These are phyloP conservation scores for Claviceps quebecensis DNA, from an alignment of 2,329 filamentous ascomycete species.

Conservation along the genomic window DNA sequence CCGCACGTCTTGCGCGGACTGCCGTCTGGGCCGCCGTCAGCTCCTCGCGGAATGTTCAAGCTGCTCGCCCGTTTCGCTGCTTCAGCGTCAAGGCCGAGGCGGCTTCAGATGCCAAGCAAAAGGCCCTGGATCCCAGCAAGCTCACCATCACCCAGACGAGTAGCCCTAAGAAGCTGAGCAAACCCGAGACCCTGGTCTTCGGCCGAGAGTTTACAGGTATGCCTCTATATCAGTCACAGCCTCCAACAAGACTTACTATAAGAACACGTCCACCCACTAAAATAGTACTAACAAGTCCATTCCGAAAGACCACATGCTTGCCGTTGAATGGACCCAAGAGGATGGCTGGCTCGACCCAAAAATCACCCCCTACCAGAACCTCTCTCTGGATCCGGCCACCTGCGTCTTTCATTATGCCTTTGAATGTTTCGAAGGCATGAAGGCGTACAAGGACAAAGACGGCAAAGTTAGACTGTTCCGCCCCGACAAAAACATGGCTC, in stretches of 20 bases:
- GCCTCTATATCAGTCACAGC: background rate
- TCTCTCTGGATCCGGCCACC: constrained; percentile 87
- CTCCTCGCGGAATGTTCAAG: constrained; percentile 21
- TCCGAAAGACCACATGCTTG: constrained; percentile 84
- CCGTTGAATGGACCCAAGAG: constrained; percentile 77
- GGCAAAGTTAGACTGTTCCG: constrained; percentile 79
- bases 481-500: constrained; percentile 90
- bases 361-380: constrained; percentile 91
- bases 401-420: constrained; percentile 99
- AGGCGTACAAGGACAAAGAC: constrained; percentile 83
- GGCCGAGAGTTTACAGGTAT: constrained; percentile 79
- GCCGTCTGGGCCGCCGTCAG: constrained; percentile 20
- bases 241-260: background rate
- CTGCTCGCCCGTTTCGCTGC: constrained; percentile 17
- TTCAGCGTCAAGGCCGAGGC: constrained; percentile 41
- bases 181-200: constrained; percentile 76
- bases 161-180: constrained; percentile 58
- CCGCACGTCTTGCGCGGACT: constrained; percentile 16
- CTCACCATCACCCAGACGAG: constrained; percentile 62
- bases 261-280: no score
- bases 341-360: constrained; percentile 71
- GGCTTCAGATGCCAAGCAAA: constrained; percentile 38
- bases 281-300: background rate
- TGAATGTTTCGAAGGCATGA: constrained; percentile 98
- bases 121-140: constrained; percentile 62